Conservation (phyloP, 306 rosid species). For the Cicer bijugum region DNA sequence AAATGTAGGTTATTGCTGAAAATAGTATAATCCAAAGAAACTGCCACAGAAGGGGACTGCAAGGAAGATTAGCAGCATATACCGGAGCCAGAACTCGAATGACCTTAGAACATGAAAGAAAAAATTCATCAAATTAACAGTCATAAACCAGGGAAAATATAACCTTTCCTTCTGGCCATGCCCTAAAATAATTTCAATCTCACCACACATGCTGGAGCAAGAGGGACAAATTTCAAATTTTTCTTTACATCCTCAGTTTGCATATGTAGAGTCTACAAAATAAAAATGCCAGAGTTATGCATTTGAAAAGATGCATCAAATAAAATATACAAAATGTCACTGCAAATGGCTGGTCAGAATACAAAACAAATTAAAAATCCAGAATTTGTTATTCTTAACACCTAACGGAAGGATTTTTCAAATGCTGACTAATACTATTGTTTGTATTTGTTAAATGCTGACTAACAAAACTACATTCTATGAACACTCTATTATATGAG, state of each 20-base stretch:
- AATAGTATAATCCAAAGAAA: slow-evolving; percentile 61
- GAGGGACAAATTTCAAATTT: slow-evolving; percentile 78
- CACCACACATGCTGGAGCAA: slow-evolving; percentile 99
- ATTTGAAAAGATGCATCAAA: slow-evolving; percentile 26
- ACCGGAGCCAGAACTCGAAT: slow-evolving; percentile 90
- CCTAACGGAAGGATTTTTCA: background rate
- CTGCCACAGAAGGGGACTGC: slow-evolving; percentile 67
- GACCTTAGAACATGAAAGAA: slow-evolving; percentile 51
- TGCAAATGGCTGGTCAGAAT: background rate
- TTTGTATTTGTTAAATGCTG: too few relatives aligned
- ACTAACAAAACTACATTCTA: background rate
- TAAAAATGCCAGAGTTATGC: slow-evolving; percentile 38
- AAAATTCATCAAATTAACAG: slow-evolving; percentile 27
- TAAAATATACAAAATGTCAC: slow-evolving; percentile 2
- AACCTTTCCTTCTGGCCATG: background rate
- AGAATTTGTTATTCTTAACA: background rate
- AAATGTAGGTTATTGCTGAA: slow-evolving; percentile 63
- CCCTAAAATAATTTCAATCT: slow-evolving; percentile 39
- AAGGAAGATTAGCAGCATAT: slow-evolving; percentile 77
- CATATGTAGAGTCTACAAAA: slow-evolving; percentile 68
- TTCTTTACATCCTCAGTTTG: slow-evolving; percentile 66
- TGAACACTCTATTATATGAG: background rate
- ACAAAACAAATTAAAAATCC: slow-evolving; percentile 2
- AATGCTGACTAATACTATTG: background rate
- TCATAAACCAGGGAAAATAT: background rate